A percentile compares a stretch with the other conserved stretches of the same genome.
These are phyloP conservation scores for Talaromyces islandicus DNA, from an alignment of 2,329 filamentous ascomycete species.

Conservation along the genomic window DNA sequence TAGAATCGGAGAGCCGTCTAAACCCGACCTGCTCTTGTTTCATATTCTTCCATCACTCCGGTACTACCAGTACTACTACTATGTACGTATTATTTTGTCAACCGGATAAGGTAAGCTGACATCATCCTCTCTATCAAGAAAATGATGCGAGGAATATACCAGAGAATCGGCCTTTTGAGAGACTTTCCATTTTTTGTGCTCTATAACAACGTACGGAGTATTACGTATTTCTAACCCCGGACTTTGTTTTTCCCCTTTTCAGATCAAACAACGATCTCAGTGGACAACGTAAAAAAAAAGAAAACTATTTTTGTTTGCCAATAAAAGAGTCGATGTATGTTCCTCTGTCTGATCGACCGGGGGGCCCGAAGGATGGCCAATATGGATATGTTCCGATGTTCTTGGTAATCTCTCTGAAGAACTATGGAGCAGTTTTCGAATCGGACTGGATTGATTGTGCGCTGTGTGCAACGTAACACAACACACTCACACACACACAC, in stretches of 20 bases:
- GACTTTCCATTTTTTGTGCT: too few relatives aligned
- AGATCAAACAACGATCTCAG: too few relatives aligned
- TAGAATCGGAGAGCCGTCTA: neutral
- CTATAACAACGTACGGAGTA: too few relatives aligned
- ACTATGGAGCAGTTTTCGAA: neutral
- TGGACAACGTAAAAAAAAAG: too few relatives aligned
- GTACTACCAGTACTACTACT: too few relatives aligned
- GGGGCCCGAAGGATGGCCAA: too few relatives aligned
- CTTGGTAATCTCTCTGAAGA: too few relatives aligned
- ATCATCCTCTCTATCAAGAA: constrained; percentile 5
- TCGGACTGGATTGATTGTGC: neutral
- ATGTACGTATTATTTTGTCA: neutral
- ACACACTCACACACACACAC: too few relatives aligned
- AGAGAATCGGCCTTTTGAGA: neutral
- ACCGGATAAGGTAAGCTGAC: constrained; percentile 7
- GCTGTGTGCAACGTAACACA: neutral
- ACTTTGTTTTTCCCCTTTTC: too few relatives aligned
- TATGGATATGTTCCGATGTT: neutral
- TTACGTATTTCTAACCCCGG: neutral
- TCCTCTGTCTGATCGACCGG: neutral
- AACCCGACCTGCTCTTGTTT: neutral
- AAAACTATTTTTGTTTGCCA: too few relatives aligned
- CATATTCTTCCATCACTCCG: neutral
- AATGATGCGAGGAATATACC: neutral
- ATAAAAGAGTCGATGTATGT: neutral